Percentiles rank a stretch among this genome's conserved stretches.
Conservation (phyloP, 2,329 filamentous ascomycete species). For the Phialophora expanda region DNA sequence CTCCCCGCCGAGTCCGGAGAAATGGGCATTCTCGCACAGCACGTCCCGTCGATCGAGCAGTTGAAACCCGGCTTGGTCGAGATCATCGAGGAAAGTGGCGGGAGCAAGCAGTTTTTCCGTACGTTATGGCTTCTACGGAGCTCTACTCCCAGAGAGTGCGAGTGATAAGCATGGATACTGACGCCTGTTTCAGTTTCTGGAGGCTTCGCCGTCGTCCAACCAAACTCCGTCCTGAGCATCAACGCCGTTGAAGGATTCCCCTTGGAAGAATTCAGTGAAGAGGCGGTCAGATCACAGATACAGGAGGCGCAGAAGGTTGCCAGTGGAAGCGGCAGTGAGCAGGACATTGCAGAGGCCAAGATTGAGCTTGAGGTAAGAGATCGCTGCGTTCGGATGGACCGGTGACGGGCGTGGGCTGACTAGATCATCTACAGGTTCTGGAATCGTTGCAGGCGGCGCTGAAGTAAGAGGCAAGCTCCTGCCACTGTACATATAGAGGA, state of each 20-base stretch:
- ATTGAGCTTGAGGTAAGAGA: slow-evolving; percentile 90
- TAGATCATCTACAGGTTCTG: slow-evolving; percentile 49
- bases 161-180: slow-evolving; percentile 15
- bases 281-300: slow-evolving; percentile 88
- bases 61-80: slow-evolving; percentile 95
- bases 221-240: slow-evolving; percentile 92
- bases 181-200: slow-evolving; percentile 75
- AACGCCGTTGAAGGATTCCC: slow-evolving; percentile 96
- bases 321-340: slow-evolving; percentile 86
- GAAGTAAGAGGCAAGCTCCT: slow-evolving; percentile 48
- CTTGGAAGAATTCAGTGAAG: slow-evolving; percentile 93
- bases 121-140: slow-evolving; percentile 53
- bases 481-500: slow-evolving; percentile 48
- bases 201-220: slow-evolving; percentile 96
- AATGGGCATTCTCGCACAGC: slow-evolving; percentile 99
- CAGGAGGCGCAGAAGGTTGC: slow-evolving; percentile 95
- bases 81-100: slow-evolving; percentile 88
- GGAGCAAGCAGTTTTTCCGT: slow-evolving; percentile 98
- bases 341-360: slow-evolving; percentile 98
- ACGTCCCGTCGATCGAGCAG: slow-evolving; percentile 99
- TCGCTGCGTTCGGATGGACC: neutral
- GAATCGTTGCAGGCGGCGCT: slow-evolving; percentile 56
- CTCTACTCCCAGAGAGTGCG: neutral
- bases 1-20: slow-evolving; percentile 96
- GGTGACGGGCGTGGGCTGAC: slow-evolving; percentile 9